Evolutionary conservation across 2,329 filamentous ascomycete species (phyloP).

Genomic region (Talaromyces amestolkiae): DNA sequence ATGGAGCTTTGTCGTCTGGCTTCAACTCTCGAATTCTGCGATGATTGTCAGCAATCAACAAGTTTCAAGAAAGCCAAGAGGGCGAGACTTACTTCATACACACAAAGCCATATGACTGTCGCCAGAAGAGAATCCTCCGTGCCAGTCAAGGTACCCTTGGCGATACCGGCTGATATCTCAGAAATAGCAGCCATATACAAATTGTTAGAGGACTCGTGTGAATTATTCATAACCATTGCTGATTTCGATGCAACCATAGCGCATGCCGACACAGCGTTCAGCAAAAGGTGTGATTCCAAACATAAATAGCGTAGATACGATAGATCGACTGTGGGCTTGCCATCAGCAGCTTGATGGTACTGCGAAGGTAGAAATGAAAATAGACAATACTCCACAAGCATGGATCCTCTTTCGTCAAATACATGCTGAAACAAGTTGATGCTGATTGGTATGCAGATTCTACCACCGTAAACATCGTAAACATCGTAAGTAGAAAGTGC

Average conservation of each 20-base stretch:
- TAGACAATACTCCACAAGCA: conserved; percentile 14
- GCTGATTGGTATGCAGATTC: not conserved
- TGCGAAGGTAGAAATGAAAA: conserved; percentile 14
- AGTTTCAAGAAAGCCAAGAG: not conserved
- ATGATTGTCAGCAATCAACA: not conserved
- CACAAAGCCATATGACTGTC: conserved; percentile 16
- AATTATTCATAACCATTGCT: not conserved
- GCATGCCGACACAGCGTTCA: conserved; percentile 17
- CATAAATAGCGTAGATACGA: conserved; percentile 18
- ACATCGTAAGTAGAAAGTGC: not conserved
- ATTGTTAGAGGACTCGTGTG: not conserved
- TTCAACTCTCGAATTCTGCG: conserved; percentile 6
- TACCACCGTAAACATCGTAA: not conserved
- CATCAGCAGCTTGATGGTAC: conserved; percentile 16
- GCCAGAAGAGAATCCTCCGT: conserved; percentile 16
- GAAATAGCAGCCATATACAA: conserved; percentile 15
- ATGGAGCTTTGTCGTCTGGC: conserved; percentile 8
- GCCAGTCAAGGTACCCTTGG: not conserved
- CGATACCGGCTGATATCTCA: conserved; percentile 13
- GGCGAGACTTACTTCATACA: conserved; percentile 7
- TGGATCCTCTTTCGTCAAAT: not conserved
- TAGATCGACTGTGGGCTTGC: conserved; percentile 8
- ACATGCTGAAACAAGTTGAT: not conserved
- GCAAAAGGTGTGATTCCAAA: conserved; percentile 12
- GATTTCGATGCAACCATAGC: not conserved